Evolutionary conservation across 179 eudicot genomes (phyloP), one percentile per base, ranked within the genome.

Genomic region (Beta macrorhiza): DNA sequence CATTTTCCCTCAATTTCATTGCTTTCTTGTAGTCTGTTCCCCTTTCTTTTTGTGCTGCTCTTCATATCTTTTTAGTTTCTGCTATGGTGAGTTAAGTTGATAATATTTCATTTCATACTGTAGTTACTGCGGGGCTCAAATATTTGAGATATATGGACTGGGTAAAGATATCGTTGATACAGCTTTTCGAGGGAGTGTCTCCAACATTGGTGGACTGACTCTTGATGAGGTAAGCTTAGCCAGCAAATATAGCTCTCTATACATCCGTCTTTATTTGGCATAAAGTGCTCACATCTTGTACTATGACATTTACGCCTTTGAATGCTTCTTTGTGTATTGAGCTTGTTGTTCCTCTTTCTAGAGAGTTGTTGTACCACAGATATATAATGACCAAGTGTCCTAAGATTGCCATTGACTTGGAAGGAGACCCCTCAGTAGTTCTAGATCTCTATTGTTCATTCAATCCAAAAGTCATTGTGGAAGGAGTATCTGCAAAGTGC

Each of bases 41-140:
- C 53, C 62, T 64, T 57, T 67, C 57, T 74, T 45, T 79, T 17
- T 72, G 51, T 57, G 67, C 47, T 72, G 17, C 59, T 51, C 16
- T 81, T 75, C 25, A 57, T 70, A 56, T 71, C 11, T 14, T 55
- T 76, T 62, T 62, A 8, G 9, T 42, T 52, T n/a, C 4, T 59
- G 29, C 59, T 42, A 20, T 47, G 56, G 51, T 29, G 58, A 29
- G 52, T 74, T 72, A 55, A 73, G 17, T 62, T 45, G 59, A 70
- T 62, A 71, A 45, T 70, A 81, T 83, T 37, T 70, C 75, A 61
- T 69, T 51, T 61, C 69, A 85, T 75, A 64, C 72, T 89, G 56
- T 76, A 97, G 99, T 84, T 97, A 97, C 81, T 97, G 99, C 82
- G 99, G 99, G 69, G 99, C 99, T 76, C 99, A 97, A 87, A 94